These are phyloP conservation scores for Kuraishia hungarica DNA, from an alignment of 805 yeast genomes.

Conservation along the genomic window DNA sequence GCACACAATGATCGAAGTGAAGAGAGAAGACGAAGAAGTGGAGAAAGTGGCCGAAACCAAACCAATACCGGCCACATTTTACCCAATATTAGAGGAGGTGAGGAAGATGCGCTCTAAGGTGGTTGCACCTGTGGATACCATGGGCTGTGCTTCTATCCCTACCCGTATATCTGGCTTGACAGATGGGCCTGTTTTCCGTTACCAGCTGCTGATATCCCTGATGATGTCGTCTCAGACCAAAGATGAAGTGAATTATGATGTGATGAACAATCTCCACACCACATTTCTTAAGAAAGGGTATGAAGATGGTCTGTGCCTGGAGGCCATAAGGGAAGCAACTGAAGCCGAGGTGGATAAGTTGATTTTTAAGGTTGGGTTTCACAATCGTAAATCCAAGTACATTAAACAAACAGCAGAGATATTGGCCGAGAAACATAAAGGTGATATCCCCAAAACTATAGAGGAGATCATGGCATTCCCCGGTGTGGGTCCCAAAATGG, in stretches of 20 bases:
- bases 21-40: conserved; percentile 4
- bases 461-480: conserved; percentile 64
- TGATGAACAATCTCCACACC: conserved; percentile 54
- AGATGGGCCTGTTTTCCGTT: conserved; percentile 40
- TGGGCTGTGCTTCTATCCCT: conserved; percentile 72
- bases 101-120: conserved; percentile 58
- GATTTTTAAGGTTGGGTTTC: conserved; percentile 83
- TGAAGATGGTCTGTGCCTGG: conserved; percentile 45
- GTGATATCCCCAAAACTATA: conserved; percentile 68
- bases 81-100: conserved; percentile 47
- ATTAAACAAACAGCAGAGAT: conserved; percentile 54
- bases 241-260: conserved; percentile 75
- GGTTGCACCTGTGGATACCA: conserved; percentile 78
- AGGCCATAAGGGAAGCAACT: conserved; percentile 39
- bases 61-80: conserved; percentile 37
- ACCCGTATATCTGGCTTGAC: conserved; percentile 26
- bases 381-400: conserved; percentile 65
- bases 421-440: conserved; percentile 37
- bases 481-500: conserved; percentile 97
- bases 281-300: conserved; percentile 30
- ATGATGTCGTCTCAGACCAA: conserved; percentile 91
- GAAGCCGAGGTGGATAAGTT: conserved; percentile 53
- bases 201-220: conserved; percentile 69
- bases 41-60: background rate
- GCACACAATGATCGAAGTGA: conserved; percentile 5